Conservation (phyloP, 2,329 filamentous ascomycete genomes). For the Leptographium procerum region DNA sequence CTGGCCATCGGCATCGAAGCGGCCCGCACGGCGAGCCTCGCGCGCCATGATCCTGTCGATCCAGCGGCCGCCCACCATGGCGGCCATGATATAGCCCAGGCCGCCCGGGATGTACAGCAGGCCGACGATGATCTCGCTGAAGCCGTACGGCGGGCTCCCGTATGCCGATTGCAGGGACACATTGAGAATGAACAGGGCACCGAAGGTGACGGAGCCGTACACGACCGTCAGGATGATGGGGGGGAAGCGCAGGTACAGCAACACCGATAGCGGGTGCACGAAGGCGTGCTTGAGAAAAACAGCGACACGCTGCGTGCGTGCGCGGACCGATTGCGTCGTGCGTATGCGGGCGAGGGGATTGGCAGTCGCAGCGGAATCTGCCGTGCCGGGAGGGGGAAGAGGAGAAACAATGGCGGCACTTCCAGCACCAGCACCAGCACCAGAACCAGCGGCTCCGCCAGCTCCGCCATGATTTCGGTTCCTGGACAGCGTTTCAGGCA, state of each 20-base stretch:
- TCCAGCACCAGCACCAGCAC: not conserved
- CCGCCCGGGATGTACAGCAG: slow-evolving; percentile 68
- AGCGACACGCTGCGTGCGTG: slow-evolving; percentile 42
- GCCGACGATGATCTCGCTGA: slow-evolving; percentile 56
- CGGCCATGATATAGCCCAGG: slow-evolving; percentile 59
- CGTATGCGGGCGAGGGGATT: slow-evolving; percentile 39
- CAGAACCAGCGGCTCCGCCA: too few relatives aligned
- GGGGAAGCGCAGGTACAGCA: slow-evolving; percentile 62
- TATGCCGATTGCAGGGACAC: slow-evolving; percentile 66
- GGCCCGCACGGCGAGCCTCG: slow-evolving; percentile 57
- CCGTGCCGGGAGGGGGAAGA: not conserved
- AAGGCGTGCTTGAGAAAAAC: slow-evolving; percentile 47
- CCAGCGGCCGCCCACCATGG: slow-evolving; percentile 63
- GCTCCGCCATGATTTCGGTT: slow-evolving; percentile 3
- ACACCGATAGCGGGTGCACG: slow-evolving; percentile 60
- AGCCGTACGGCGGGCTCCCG: slow-evolving; percentile 54
- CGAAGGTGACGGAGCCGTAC: slow-evolving; percentile 65
- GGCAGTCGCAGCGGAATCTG: not conserved
- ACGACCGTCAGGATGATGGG: slow-evolving; percentile 63
- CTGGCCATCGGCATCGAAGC: slow-evolving; percentile 55
- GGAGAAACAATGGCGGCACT: not conserved
- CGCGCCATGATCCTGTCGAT: slow-evolving; percentile 71
- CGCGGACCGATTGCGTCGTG: slow-evolving; percentile 43
- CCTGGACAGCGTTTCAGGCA: slow-evolving; percentile 53
- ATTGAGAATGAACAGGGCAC: slow-evolving; percentile 65